Percentiles rank a stretch among this genome's conserved stretches.
phyloP scores from a whole-genome alignment of 1,139 yeast genomes.

The Blastobotrys arbuscula region DNA sequence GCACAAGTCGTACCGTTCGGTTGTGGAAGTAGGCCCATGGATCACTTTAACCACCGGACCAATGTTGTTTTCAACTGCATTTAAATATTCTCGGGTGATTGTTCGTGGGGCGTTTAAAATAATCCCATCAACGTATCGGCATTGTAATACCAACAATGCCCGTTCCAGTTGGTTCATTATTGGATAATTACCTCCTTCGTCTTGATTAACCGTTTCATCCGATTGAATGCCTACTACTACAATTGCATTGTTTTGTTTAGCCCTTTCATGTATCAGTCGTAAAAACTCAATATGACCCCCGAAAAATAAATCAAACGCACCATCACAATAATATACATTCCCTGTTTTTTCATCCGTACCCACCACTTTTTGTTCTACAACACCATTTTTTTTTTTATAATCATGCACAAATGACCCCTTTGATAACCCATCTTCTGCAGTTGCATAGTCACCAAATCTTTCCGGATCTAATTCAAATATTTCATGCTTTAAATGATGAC shows the following conservation, averaged over 20 bases:
- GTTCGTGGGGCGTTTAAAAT: constrained; percentile 61
- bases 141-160: constrained; percentile 79
- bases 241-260: constrained; percentile 30
- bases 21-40: constrained; percentile 56
- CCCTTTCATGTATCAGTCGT: constrained; percentile 39
- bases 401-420: constrained; percentile 58
- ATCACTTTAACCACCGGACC: constrained; percentile 43
- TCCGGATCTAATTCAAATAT: constrained; percentile 24
- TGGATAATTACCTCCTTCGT: constrained; percentile 67
- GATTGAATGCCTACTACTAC: constrained; percentile 69
- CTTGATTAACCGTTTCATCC: constrained; percentile 51
- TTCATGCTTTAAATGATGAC: constrained; percentile 46
- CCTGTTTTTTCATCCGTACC: constrained; percentile 28
- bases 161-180: constrained; percentile 87
- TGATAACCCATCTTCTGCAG: constrained; percentile 56
- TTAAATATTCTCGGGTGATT: constrained; percentile 42
- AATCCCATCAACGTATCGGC: constrained; percentile 76
- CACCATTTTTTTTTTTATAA: constrained; percentile 20
- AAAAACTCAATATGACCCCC: constrained; percentile 85
- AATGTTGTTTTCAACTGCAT: constrained; percentile 26
- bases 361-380: constrained; percentile 25
- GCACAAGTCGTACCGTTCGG: constrained; percentile 7
- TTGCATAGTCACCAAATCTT: constrained; percentile 54
- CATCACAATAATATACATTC: constrained; percentile 58
- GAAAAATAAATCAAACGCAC: constrained; percentile 87